phyloP scores from a whole-genome alignment of 371 early-diverging fungal genomes.

The Blakeslea trispora region DNA sequence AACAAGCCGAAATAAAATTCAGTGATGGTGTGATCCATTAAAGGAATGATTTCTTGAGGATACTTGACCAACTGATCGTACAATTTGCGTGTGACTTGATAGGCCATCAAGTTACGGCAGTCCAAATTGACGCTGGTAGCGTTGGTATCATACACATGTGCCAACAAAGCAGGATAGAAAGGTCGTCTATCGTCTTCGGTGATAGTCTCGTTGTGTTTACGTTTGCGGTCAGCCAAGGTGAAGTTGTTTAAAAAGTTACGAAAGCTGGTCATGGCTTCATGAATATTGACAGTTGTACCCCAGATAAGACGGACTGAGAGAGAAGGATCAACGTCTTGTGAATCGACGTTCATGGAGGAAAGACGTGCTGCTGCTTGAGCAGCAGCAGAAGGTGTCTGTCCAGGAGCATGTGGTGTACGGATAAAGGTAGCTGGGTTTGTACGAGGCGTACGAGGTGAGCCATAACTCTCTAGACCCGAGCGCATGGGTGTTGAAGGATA shows the following conservation, averaged over 20 bases:
- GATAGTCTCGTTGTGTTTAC: conserved; percentile 32
- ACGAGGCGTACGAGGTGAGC: conserved; percentile 41
- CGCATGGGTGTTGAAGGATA: conserved; percentile 49
- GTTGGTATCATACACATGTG: conserved; percentile 56
- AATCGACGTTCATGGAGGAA: conserved; percentile 26
- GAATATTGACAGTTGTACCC: conserved; percentile 98
- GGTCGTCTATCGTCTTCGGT: conserved; percentile 57
- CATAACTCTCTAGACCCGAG: conserved; percentile 17
- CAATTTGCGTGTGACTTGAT: conserved; percentile 63
- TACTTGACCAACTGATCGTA: conserved; percentile 91
- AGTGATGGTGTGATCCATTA: conserved; percentile 90
- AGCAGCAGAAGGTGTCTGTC: no score
- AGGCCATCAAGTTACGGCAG: conserved; percentile 81
- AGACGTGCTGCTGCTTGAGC: conserved; percentile 24
- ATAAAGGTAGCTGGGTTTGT: conserved; percentile 31
- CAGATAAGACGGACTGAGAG: conserved; percentile 79
- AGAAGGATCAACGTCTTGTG: conserved; percentile 51
- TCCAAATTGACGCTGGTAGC: conserved; percentile 84
- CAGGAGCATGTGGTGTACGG: conserved; percentile 39
- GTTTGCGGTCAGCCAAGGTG: conserved; percentile 65
- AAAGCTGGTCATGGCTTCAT: conserved; percentile 89
- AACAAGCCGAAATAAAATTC: conserved; percentile 78
- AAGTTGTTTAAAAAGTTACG: conserved; percentile 87
- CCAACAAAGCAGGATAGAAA: conserved; percentile 72
- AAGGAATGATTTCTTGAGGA: conserved; percentile 98